Evolutionary conservation across 2,329 filamentous ascomycete species (phyloP), one percentile per base, ranked within the genome.

Genomic region (Trichoderma citrinoviride): DNA sequence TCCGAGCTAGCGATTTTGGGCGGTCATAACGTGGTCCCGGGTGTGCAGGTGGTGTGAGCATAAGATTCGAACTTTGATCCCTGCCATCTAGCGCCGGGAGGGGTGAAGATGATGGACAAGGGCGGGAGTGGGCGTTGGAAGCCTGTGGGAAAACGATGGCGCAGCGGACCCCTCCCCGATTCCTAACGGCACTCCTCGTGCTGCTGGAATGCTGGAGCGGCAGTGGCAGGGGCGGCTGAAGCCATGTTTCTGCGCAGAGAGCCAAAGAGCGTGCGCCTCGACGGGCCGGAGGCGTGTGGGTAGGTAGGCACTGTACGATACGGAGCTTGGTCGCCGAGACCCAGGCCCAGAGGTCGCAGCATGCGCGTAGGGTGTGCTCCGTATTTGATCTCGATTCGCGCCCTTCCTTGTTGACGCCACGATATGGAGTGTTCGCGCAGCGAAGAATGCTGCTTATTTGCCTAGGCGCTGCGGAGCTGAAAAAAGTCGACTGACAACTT

Each of bases 1-100:
- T 71, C 66, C 67, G 69, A 70, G 67, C 71, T 74, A 73, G 68
- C 66, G 67, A 73, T 68, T 66, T 50, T 61, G 68, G 62, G 66
- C 64, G 66, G 66, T 64, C 65, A 66, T 58, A 70, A 70, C 68
- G 68, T 70, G 67, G 67, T 61, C 37, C 19, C 29, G 12, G 52
- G 52, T 37, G n/a, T n/a, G n/a, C n/a, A n/a, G 43, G 27, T 58
- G 43, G 64, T 29, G 64, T 66, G 64, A 57, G 64, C 37, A 50
- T 66, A 66, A 23, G 33, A 54, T 25, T 43, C 21, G 27, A 44
- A 47, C 40, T 37, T 55, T 17, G 47, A 49, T 41, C 41, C 49
- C 50, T 61, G 57, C 46, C 27, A 12, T 50, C 40, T 52, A 61
- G 55, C 46, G 47, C 33, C 61, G 55, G 37, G 47, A 44, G 52